Base-by-base conservation (phyloP, 208 protist genomes). In the Herpetomonas samuelpessoai region DNA sequence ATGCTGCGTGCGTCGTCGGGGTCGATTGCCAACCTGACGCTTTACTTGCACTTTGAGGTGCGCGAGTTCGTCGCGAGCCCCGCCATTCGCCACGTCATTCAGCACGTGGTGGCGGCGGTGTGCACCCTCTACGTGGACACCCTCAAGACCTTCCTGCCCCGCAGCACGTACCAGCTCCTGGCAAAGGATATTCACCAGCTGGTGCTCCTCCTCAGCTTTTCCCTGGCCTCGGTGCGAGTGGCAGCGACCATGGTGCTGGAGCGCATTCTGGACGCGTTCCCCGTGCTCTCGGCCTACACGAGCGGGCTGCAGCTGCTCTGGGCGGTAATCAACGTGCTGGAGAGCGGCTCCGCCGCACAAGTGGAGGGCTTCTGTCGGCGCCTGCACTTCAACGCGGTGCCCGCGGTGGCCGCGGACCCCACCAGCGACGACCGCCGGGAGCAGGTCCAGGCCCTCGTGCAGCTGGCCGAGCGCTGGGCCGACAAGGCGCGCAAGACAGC, bases 41-140 rank as follows among this genome's bases (percentile, higher is more conserved):
- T 85, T 14, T 92, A 92, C 65, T 73, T 80, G 49, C 77, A 87
- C 46, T 90, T 89, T 65, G 84, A 95, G 59, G 70, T 91, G 28
- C 70, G 83, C 22, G 88, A 92, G 70, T 92, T 91, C 65, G 82
- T 92, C 21, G 83, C 88, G 18, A 84, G 79, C 54, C 67, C 68
- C 3, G 64, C 77, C 10, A 77, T 91, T n/a, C 66, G 63, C 47
- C 57, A 56, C 1, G 71, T 63, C 19, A 53, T 91, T 19, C 41
- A 53, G 18, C 24, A 76, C 57, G 74, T 84, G 18, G 74, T 83
- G 18, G 19, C 51, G 16, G 66, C 79, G n/a, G 78, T 75, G n/a
- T 84, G 77, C 28, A 59, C 57, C 45, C 55, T 73, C 38, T 91
- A 88, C 71, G 35, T 91, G 26, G 45, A 27, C 45, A 62, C 79